Conservation (phyloP, 345 rosid species). For the Hibiscus mutabilis region DNA sequence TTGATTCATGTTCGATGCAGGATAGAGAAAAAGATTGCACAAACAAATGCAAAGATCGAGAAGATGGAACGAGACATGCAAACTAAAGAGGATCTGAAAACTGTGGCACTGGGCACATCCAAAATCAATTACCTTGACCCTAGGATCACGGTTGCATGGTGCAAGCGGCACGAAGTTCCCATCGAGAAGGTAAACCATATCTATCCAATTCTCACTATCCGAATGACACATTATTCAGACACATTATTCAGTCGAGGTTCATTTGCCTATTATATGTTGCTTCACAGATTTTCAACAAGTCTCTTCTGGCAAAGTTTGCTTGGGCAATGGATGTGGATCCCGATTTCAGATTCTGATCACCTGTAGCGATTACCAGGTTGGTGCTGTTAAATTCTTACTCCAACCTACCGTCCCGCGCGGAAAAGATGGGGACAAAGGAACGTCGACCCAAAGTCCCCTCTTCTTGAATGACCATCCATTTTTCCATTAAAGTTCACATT, state of each 20-base stretch:
- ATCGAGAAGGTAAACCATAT: constrained; percentile 76
- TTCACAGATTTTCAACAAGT: constrained; percentile 87
- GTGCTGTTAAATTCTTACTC: constrained; percentile 11
- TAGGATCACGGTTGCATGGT: constrained; percentile 98
- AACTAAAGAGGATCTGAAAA: constrained; percentile 86
- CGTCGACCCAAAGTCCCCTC: constrained; percentile 18
- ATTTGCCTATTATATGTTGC: constrained; percentile 1
- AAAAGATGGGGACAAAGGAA: constrained; percentile 14
- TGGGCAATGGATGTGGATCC: constrained; percentile 99
- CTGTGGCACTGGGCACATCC: constrained; percentile 92
- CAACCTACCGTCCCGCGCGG: not conserved
- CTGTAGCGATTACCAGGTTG: not conserved
- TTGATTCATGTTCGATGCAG: constrained; percentile 32
- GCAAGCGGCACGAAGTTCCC: constrained; percentile 97
- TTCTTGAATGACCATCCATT: constrained; percentile 10
- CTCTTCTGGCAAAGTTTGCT: constrained; percentile 85
- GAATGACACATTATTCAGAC: not conserved
- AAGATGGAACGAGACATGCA: constrained; percentile 65
- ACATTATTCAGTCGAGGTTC: not conserved
- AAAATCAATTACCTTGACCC: constrained; percentile 97
- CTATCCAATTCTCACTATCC: not conserved
- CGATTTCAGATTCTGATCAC: constrained; percentile 70
- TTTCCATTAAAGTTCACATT: constrained; percentile 8
- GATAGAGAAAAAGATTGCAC: constrained; percentile 62
- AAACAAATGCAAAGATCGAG: constrained; percentile 61